phyloP scores from a whole-genome alignment of 352 stramenopile genomes.

The Phytophthora pisi region DNA sequence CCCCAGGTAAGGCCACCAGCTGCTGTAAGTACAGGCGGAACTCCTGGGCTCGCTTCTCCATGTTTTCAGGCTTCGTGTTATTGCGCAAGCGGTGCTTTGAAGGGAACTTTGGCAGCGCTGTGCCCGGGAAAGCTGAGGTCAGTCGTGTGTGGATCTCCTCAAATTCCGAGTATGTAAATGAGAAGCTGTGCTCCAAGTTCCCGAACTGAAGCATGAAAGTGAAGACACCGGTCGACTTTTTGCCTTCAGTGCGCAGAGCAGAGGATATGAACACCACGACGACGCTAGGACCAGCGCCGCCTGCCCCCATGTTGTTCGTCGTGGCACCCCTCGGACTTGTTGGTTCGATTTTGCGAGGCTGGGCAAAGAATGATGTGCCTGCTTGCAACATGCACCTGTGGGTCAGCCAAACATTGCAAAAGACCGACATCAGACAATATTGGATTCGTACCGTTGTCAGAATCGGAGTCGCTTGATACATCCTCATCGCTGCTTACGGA shows the following conservation, averaged over 20 bases:
- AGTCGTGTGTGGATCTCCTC: constrained; percentile 72
- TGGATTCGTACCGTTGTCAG: constrained; percentile 31
- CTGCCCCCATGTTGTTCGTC: constrained; percentile 26
- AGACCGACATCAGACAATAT: background rate
- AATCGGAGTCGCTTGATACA: constrained; percentile 40
- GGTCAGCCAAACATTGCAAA: constrained; percentile 6
- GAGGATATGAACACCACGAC: constrained; percentile 60
- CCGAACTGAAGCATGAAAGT: constrained; percentile 65
- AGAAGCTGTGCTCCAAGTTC: constrained; percentile 58
- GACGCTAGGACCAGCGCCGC: constrained; percentile 34
- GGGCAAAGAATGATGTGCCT: constrained; percentile 36
- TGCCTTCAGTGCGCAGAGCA: constrained; percentile 60
- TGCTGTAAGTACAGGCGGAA: constrained; percentile 79
- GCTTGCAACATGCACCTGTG: background rate
- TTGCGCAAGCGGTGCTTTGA: constrained; percentile 79
- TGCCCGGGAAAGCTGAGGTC: constrained; percentile 29
- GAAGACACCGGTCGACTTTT: constrained; percentile 71
- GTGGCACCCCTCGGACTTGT: constrained; percentile 27
- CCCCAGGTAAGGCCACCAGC: constrained; percentile 49
- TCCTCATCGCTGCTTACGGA: constrained; percentile 34
- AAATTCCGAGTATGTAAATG: constrained; percentile 73
- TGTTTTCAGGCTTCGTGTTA: constrained; percentile 84
- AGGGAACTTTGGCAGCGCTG: constrained; percentile 72
- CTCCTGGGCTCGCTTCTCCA: constrained; percentile 85
- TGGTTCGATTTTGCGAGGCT: constrained; percentile 19